phyloP scores from a whole-genome alignment of 148 eudicot genomes.

The Rhododendron mucronatum region DNA sequence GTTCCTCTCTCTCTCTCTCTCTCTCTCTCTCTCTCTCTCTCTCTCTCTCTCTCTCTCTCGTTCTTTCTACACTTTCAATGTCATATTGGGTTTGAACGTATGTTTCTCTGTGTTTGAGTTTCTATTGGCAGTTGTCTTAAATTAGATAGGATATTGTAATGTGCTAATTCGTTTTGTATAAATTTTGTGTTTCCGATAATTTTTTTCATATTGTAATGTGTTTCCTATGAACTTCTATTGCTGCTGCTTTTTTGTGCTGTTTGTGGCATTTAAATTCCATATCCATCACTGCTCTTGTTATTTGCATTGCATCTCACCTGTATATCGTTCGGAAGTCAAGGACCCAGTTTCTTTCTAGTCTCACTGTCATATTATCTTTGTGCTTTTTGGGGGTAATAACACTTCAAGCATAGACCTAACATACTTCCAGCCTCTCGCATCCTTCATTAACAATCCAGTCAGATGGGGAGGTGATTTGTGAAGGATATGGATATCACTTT shows the following conservation, averaged over 20 bases:
- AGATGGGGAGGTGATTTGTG: not conserved
- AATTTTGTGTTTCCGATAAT: not conserved
- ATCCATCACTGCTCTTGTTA: not conserved
- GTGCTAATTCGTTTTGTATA: not conserved
- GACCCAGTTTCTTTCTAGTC: not conserved
- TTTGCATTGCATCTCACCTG: not conserved
- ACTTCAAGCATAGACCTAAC: not conserved
- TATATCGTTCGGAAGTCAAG: not conserved
- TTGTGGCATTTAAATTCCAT: not conserved
- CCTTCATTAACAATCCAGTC: not conserved
- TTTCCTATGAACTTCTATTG: no score
- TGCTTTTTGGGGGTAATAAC: not conserved
- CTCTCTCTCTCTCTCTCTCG: not conserved
- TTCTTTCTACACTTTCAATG: no score
- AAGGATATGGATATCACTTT: not conserved
- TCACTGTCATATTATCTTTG: not conserved
- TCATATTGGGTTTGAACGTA: no score
- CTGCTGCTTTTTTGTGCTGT: not conserved
- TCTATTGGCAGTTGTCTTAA: not conserved
- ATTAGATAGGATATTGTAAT: not conserved
- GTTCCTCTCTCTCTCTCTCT: slow-evolving; percentile 36
- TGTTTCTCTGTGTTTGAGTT: not conserved
- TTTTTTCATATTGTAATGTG: no score
- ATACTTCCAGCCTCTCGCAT: not conserved
- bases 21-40: slow-evolving; percentile 3